A percentile compares a stretch with the other conserved stretches of the same genome.
phyloP scores from a whole-genome alignment of 306 rosid species.

The Leucaena leucocephala region DNA sequence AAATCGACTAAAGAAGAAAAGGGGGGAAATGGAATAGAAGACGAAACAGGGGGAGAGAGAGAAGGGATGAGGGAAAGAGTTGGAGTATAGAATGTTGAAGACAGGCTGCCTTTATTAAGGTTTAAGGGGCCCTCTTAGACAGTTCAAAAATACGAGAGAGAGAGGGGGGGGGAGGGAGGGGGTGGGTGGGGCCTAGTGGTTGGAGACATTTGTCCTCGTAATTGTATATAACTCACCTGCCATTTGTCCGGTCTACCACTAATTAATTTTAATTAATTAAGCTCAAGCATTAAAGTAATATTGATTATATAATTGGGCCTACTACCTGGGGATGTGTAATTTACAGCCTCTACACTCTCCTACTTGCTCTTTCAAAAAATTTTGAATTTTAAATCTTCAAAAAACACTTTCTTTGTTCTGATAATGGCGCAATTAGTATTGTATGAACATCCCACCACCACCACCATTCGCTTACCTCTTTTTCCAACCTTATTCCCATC shows the following conservation, averaged over 20 bases:
- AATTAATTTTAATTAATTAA: conserved; percentile 33
- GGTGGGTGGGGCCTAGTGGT: conserved; percentile 49
- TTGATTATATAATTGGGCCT: background rate
- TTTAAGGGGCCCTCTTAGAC: conserved; percentile 59
- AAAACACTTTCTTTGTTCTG: background rate
- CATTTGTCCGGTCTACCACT: conserved; percentile 41
- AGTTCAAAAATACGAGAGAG: conserved; percentile 37
- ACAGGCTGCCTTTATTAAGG: conserved; percentile 88
- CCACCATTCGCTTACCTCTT: conserved; percentile 25
- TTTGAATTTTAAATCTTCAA: conserved; percentile 3
- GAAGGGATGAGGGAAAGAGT: conserved; percentile 5
- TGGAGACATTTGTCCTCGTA: conserved; percentile 62
- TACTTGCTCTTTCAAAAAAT: background rate
- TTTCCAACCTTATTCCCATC: conserved; percentile 11
- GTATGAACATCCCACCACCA: background rate
- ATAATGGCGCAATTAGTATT: conserved; percentile 12
- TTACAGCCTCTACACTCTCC: conserved; percentile 1
- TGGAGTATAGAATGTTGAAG: conserved; percentile 62
- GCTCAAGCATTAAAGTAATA: conserved; percentile 18
- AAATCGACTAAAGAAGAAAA: background rate
- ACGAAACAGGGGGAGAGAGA: background rate
- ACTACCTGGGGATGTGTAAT: background rate
- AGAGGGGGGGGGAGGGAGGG: background rate
- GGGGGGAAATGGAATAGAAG: background rate
- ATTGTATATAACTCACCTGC: conserved; percentile 41